Evolutionary conservation across 208 protist genomes (phyloP).

Genomic region (Borovskyia barvae): DNA sequence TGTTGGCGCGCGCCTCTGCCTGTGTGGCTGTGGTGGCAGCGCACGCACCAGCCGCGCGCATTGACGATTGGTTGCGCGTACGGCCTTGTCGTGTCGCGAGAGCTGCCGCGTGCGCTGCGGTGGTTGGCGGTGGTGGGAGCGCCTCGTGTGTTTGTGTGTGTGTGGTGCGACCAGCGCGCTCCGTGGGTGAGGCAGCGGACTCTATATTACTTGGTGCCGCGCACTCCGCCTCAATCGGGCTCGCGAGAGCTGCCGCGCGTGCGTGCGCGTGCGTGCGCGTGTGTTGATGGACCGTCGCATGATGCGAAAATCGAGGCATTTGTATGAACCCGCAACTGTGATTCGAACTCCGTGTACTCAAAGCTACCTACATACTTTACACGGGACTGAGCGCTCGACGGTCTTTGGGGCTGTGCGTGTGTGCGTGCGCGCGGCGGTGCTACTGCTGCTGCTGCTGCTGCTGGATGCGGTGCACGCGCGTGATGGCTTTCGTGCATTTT

Average conservation of each 20-base stretch:
- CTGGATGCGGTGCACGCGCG: not conserved
- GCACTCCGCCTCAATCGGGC: slow-evolving; percentile 12
- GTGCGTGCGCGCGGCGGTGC: not conserved
- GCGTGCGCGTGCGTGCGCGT: not conserved
- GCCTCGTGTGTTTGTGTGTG: not conserved
- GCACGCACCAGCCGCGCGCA: slow-evolving; percentile 23
- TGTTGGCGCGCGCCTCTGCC: too few relatives aligned
- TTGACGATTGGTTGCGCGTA: slow-evolving; percentile 8
- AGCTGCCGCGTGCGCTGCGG: not conserved
- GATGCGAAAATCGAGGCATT: slow-evolving; percentile 15
- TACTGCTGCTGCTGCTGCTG: not conserved
- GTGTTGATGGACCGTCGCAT: not conserved
- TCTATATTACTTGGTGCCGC: slow-evolving; percentile 12
- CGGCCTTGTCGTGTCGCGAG: slow-evolving; percentile 22
- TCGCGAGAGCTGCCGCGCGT: slow-evolving; percentile 9
- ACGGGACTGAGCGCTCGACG: slow-evolving; percentile 12
- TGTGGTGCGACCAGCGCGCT: not conserved
- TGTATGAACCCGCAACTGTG: slow-evolving; percentile 17
- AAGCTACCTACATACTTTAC: slow-evolving; percentile 17
- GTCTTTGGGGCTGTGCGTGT: too few relatives aligned
- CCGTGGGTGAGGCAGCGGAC: slow-evolving; percentile 13
- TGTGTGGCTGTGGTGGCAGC: not conserved
- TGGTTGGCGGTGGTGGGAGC: too few relatives aligned
- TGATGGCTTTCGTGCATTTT: slow-evolving; percentile 8
- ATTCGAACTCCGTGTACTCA: slow-evolving; percentile 15